phyloP scores from a whole-genome alignment of 2,329 filamentous ascomycete species.

The Chaetomiaceae sp. region DNA sequence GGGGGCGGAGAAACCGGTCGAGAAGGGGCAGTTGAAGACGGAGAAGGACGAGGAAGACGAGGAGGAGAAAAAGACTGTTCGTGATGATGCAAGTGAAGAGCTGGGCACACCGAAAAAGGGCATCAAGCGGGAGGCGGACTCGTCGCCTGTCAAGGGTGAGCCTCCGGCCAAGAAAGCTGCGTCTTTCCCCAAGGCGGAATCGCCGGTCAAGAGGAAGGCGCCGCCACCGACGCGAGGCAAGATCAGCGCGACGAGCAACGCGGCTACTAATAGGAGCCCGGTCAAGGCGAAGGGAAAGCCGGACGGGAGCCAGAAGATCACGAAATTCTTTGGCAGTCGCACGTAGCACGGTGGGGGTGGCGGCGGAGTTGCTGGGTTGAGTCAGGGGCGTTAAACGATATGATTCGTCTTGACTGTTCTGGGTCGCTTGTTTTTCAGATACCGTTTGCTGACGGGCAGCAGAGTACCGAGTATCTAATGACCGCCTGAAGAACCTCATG shows the following conservation, averaged over 20 bases:
- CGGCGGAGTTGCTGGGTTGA: not conserved
- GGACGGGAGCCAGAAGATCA: slow-evolving; percentile 42
- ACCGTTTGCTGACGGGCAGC: not conserved
- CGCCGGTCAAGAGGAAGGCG: slow-evolving; percentile 22
- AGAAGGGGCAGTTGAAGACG: not conserved
- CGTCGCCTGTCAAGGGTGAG: slow-evolving; percentile 15
- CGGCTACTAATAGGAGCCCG: slow-evolving; percentile 39
- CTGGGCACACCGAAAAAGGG: slow-evolving; percentile 17
- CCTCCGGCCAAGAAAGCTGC: slow-evolving; percentile 26
- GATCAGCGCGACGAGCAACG: slow-evolving; percentile 33
- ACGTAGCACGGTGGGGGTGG: slow-evolving; percentile 27
- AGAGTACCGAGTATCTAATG: no score
- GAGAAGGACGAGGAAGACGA: slow-evolving; percentile 27
- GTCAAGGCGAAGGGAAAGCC: slow-evolving; percentile 26
- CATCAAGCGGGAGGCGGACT: slow-evolving; percentile 20
- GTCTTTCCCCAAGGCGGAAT: not conserved
- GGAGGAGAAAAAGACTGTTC: slow-evolving; percentile 2
- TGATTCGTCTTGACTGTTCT: no score
- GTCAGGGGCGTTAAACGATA: not conserved
- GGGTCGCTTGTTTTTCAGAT: not conserved
- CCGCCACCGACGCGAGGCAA: slow-evolving; percentile 16
- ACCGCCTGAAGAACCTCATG: no score
- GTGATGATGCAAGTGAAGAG: slow-evolving; percentile 28
- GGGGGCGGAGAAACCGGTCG: slow-evolving; percentile 27
- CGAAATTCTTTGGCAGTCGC: slow-evolving; percentile 43